A percentile compares a stretch with the other conserved stretches of the same genome.
phyloP scores from a whole-genome alignment of 2,329 filamentous ascomycete genomes.

The Calonectria pteridis region DNA sequence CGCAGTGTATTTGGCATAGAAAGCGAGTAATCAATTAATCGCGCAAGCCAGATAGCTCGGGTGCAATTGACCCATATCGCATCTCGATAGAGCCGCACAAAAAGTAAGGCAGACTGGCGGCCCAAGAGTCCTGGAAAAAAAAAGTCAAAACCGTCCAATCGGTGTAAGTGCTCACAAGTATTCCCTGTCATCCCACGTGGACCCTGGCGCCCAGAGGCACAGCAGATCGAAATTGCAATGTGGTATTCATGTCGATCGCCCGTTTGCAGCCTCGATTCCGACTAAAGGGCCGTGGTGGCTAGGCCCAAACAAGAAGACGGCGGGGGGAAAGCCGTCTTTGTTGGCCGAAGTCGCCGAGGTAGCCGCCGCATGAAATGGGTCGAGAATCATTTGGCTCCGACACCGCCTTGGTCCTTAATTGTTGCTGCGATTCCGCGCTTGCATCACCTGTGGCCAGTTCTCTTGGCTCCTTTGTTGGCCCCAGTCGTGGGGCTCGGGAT shows the following conservation, averaged over 20 bases:
- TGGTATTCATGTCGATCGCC: not conserved
- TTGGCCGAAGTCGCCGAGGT: not conserved
- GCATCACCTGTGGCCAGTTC: not conserved
- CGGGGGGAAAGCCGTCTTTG: not conserved
- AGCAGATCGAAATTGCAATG: conserved; percentile 4
- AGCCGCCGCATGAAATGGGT: not conserved
- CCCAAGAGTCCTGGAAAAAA: not conserved
- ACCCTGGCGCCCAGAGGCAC: not conserved
- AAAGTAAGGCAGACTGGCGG: not conserved
- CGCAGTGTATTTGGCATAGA: not conserved
- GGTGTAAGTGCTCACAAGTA: not conserved
- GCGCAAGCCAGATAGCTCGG: not conserved
- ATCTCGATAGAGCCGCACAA: too few relatives aligned
- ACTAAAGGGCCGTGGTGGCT: not conserved
- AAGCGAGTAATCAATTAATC: not conserved
- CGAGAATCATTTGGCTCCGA: not conserved
- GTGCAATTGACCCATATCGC: not conserved
- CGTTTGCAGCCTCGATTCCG: not conserved
- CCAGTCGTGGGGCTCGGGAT: not conserved
- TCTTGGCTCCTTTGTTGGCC: not conserved
- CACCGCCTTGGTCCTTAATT: conserved; percentile 8
- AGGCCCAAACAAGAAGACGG: not conserved
- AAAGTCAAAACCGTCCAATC: conserved; percentile 1
- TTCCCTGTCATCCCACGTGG: conserved; percentile 5
- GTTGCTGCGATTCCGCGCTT: not conserved